Percentiles rank a stretch among this genome's conserved stretches.
Conservation (phyloP, 176 grass and related monocot genomes). For the Lolium perenne region DNA sequence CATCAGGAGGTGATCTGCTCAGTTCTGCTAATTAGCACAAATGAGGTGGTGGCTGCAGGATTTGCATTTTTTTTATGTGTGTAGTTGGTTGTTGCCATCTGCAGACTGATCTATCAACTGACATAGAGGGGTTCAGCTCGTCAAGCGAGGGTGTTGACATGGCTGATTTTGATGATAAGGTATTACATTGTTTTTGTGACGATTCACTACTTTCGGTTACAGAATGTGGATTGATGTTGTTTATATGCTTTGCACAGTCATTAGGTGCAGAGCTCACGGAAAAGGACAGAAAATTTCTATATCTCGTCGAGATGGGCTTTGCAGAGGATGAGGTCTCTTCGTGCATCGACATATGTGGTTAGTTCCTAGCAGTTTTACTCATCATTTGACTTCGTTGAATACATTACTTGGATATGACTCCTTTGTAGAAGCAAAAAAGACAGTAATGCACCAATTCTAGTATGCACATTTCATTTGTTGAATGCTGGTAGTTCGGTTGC, state of each 20-base stretch:
- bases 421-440: not conserved
- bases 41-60: not conserved
- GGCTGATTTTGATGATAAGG: not conserved
- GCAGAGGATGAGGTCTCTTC: not conserved
- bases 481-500: not conserved
- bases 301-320: not conserved
- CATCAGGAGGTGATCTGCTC: not conserved
- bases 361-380: not conserved
- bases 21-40: not conserved
- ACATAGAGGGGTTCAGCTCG: not conserved
- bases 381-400: not conserved
- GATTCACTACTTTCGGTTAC: not conserved
- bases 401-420: not conserved
- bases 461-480: constrained; percentile 7
- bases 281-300: not conserved
- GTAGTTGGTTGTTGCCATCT: not conserved
- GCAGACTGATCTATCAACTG: not conserved
- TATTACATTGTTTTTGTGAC: not conserved
- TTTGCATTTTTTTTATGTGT: not conserved
- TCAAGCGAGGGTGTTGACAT: not conserved
- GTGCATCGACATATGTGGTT: not conserved
- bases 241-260: not conserved
- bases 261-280: not conserved
- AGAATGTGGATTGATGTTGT: not conserved
- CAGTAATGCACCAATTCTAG: not conserved